These are phyloP conservation scores for Crotalaria pallida DNA, from an alignment of 306 rosid species.

Conservation along the genomic window DNA sequence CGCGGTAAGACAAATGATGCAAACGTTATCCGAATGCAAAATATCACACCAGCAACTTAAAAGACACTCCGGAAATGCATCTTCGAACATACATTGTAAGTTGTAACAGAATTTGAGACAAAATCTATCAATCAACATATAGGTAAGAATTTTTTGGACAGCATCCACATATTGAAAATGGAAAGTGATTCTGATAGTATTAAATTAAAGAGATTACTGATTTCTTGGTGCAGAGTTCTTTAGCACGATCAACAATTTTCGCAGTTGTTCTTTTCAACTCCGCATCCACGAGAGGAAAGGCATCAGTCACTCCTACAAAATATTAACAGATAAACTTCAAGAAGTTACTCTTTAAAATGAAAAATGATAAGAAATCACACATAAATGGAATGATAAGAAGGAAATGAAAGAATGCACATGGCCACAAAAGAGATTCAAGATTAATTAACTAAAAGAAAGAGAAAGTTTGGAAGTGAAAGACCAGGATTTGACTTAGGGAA, in stretches of 20 bases:
- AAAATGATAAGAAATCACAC: background rate
- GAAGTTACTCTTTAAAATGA: background rate
- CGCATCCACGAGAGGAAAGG: constrained; percentile 46
- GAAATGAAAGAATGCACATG: background rate
- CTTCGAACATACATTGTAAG: background rate
- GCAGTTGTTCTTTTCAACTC: constrained; percentile 42
- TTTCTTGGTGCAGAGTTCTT: constrained; percentile 37
- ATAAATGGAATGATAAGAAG: background rate
- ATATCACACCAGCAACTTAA: background rate
- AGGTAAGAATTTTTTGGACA: background rate
- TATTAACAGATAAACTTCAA: background rate
- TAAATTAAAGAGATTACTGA: constrained; percentile 28
- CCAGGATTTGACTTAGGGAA: too few relatives aligned
- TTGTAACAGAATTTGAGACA: background rate
- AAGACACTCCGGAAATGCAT: background rate
- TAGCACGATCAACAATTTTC: constrained; percentile 27
- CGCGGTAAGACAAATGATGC: background rate
- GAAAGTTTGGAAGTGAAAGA: too few relatives aligned
- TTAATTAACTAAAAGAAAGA: too few relatives aligned
- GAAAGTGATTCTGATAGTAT: background rate
- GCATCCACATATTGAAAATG: background rate
- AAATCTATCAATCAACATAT: background rate
- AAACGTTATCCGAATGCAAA: too few relatives aligned
- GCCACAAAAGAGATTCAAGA: too few relatives aligned
- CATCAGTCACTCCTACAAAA: constrained; percentile 46